Base-by-base conservation (phyloP, 805 yeast species). In the Ogataea henricii region DNA sequence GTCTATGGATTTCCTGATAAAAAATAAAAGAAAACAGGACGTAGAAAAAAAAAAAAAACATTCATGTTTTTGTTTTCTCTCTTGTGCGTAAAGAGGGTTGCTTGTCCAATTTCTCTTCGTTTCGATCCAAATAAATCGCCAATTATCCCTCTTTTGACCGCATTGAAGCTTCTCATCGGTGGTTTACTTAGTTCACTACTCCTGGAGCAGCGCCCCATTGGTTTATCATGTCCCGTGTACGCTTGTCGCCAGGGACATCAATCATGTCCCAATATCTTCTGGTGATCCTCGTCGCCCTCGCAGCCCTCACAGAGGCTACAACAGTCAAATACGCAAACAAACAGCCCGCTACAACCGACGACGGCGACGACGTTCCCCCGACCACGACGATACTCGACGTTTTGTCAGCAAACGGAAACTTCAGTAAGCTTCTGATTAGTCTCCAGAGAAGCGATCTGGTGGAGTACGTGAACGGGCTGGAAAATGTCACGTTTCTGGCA, bases 401-500 rank as follows among this genome's bases (percentile, higher is more conserved):
- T 3, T 69, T 89, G 33, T 87, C 95, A 0, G 65, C 79, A 6
- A 79, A 83, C 54, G 84, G 79, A 0, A 83, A 85, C 60, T 89
- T 81, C 67, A 81, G 89, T 34, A 74, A 73, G 34, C 83, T 87
- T 48, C 66, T 87, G 34, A 69, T 83, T 43, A 66, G 78, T 17
- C 52, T 89, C 2, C 96, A 88, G 60, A 65, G 76, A 45, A 72
- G 74, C 43, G 90, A 83, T 12, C 65, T 83, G 43, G 71, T 89
- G 1, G 89, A 89, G 2, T 63, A 67, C 34, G 62, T 89, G 26
- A 88, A 87, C 59, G 67, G 67, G 17, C 62, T 85, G 50, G 67
- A 69, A 20, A 84, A 87, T 61, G 78, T 84, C 48, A 87, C 96
- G 0, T 65, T 89, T n/a, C 62, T 86, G 34, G 96, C 95, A 1